Conservation (phyloP, 2,329 filamentous ascomycete genomes). For the Talaromyces sp. region DNA sequence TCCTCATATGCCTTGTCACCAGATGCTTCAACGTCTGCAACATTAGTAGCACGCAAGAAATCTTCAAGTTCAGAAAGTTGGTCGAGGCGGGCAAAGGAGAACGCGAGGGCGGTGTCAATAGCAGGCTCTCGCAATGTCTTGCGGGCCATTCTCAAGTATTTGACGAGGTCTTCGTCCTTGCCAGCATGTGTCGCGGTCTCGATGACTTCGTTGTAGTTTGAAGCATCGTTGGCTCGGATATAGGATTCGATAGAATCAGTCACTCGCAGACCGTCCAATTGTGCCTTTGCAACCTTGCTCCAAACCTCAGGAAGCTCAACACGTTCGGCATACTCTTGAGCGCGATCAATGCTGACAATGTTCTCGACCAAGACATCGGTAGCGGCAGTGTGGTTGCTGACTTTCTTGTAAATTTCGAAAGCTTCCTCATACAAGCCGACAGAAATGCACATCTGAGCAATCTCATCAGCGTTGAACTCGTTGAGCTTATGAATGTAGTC, state of each 20-base stretch:
- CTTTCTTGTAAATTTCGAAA: slow-evolving; percentile 98
- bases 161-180: slow-evolving; percentile 96
- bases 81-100: slow-evolving; percentile 87
- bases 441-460: slow-evolving; percentile 87
- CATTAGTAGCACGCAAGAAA: slow-evolving; percentile 88
- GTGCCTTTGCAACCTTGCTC: slow-evolving; percentile 97
- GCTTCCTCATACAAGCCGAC: slow-evolving; percentile 95
- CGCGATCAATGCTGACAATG: slow-evolving; percentile 95
- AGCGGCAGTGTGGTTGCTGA: slow-evolving; percentile 79
- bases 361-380: slow-evolving; percentile 92
- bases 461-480: slow-evolving; percentile 86
- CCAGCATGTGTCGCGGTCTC: slow-evolving; percentile 92
- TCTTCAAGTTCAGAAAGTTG: slow-evolving; percentile 93
- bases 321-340: slow-evolving; percentile 90
- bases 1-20: slow-evolving; percentile 98
- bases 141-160: slow-evolving; percentile 92
- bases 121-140: slow-evolving; percentile 92
- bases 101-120: slow-evolving; percentile 90
- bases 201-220: slow-evolving; percentile 93
- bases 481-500: slow-evolving; percentile 92
- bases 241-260: slow-evolving; percentile 94
- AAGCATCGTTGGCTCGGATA: slow-evolving; percentile 88
- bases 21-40: slow-evolving; percentile 92
- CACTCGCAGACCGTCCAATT: slow-evolving; percentile 91
- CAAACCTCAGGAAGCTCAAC: slow-evolving; percentile 93